Base-by-base conservation (phyloP, 768 basidiomycete genomes). In the Fistulinella prunicolor region DNA sequence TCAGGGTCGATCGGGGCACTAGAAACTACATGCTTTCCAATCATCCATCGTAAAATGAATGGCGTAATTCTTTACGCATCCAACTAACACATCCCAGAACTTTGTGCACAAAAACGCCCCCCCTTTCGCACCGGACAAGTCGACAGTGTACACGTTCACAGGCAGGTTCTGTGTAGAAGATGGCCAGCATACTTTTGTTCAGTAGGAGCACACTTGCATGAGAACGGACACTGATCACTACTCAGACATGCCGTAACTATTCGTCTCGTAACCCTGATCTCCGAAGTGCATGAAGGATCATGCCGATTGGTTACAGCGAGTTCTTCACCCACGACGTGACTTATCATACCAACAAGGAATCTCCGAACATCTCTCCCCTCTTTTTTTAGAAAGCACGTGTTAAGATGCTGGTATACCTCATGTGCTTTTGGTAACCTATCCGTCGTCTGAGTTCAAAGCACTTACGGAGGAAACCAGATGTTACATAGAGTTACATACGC, bases 401-500 rank as follows among this genome's bases (percentile, higher is more conserved):
- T 7, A 17, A 17, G 30, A 53, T 56, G 51, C 51, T 51, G 51
- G 49, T 47, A 57, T 46, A 28, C 36, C 7, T 35, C 21, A 17
- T 50, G 45, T 30, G 26, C 32, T 30, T 57, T 50, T 45, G 23
- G 52, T 44, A 51, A 48, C 19, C 24, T 8, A 4, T 44, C 20
- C 28, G 16, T 34, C 36, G 46, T 47, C 57, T 60, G 53, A 56
- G 51, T 54, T 62, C 50, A 36, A 60, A 49, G 53, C 23, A 38
- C 38, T 46, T 24, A 40, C 34, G 32, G 41, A 9, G 30, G 17
- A 54, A 28, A 5, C 10, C 26, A 53, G n/a, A n/a, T n/a, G n/a
- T n/a, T n/a, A n/a, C n/a, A 58, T 50, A 32, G 50, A 43, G 50
- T 63, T 58, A 56, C 51, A 59, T 54, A 56, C 47, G 6, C 46